These are phyloP conservation scores for Termitomyces sp. DNA, from an alignment of 768 basidiomycete species.

Conservation along the genomic window DNA sequence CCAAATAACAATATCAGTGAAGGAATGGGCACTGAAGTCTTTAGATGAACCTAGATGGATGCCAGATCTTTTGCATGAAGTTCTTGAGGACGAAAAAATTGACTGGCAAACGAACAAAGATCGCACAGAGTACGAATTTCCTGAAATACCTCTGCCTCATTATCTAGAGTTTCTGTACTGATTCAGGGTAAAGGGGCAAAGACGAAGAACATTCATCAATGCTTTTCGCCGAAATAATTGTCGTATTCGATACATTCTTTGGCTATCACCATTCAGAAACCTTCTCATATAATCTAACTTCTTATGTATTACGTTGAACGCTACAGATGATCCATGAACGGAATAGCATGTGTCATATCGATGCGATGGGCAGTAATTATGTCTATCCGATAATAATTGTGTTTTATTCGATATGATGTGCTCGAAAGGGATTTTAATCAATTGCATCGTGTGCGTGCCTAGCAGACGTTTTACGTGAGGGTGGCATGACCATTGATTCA, in stretches of 20 bases:
- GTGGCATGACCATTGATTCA: background rate
- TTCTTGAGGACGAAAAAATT: background rate
- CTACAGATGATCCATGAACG: background rate
- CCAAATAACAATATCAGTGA: too few species aligned
- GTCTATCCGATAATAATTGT: background rate
- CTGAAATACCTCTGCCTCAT: too few species aligned
- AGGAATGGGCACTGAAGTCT: background rate
- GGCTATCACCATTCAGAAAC: background rate
- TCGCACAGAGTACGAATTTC: background rate
- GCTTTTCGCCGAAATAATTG: background rate
- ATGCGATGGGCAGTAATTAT: background rate
- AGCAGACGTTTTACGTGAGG: constrained; percentile 1
- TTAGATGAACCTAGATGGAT: background rate
- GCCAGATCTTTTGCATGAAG: background rate
- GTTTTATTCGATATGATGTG: background rate
- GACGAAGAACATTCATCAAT: background rate
- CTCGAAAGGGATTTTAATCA: background rate
- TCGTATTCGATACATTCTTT: background rate
- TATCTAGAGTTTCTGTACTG: background rate
- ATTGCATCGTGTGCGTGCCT: background rate
- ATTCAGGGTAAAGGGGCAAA: too few species aligned
- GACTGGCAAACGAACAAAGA: background rate
- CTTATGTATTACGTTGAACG: constrained; percentile 1
- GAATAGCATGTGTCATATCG: background rate
- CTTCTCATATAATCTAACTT: background rate